Percentiles rank a stretch among this genome's conserved stretches.
Conservation (phyloP, 2,329 filamentous ascomycete species). For the Pyricularia grisea region DNA sequence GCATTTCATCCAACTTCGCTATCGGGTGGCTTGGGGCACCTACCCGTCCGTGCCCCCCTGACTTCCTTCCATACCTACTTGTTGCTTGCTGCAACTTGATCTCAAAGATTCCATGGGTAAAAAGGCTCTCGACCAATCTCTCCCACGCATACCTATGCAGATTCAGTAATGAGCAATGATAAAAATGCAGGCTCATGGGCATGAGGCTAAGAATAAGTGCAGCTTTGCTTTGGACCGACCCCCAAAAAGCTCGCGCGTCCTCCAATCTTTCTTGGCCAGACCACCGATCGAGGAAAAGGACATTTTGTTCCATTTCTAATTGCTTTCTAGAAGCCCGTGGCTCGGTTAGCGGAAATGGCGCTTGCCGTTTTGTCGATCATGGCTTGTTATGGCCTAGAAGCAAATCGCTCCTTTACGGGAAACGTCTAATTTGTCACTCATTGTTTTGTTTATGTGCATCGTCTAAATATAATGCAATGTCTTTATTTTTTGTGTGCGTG, state of each 20-base stretch:
- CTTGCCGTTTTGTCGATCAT: neutral
- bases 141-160: neutral
- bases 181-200: neutral
- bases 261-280: neutral
- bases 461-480: neutral
- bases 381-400: neutral
- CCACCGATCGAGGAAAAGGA: neutral
- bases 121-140: neutral
- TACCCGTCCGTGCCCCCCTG: neutral
- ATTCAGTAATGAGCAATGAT: neutral
- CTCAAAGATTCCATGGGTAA: neutral
- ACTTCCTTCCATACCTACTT: neutral
- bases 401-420: neutral
- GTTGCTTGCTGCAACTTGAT: neutral
- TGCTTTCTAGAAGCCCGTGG: neutral
- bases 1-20: neutral
- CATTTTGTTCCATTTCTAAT: neutral
- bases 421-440: neutral
- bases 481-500: neutral
- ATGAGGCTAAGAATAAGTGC: neutral
- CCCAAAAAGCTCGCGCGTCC: neutral
- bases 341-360: neutral
- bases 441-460: neutral
- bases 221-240: neutral
- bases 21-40: neutral